phyloP scores from a whole-genome alignment of 148 eudicot species.

The Fagopyrum esculentum region DNA sequence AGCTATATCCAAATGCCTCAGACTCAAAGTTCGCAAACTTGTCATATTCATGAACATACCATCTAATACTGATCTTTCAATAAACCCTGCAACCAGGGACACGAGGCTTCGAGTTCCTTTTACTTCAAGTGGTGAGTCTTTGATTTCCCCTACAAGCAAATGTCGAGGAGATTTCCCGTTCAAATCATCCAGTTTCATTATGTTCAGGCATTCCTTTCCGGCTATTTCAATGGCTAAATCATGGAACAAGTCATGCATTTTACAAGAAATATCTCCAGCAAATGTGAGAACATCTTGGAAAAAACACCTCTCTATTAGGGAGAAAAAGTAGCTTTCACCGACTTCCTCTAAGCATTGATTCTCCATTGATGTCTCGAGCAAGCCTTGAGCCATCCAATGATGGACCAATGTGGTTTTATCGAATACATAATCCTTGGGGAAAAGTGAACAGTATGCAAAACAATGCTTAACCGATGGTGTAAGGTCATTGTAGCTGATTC shows the following conservation, averaged over 20 bases:
- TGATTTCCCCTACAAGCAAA: no score
- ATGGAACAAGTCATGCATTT: conserved; percentile 21
- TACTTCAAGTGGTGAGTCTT: no score
- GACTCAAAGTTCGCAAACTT: not conserved
- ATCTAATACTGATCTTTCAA: not conserved
- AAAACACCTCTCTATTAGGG: conserved; percentile 17
- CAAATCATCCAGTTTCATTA: not conserved
- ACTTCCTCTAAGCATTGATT: conserved; percentile 14
- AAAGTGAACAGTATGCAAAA: conserved; percentile 17
- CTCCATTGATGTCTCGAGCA: not conserved
- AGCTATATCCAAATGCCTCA: conserved; percentile 17
- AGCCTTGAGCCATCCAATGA: conserved; percentile 24
- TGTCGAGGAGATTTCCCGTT: not conserved
- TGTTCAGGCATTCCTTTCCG: conserved; percentile 5
- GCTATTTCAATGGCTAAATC: conserved; percentile 17
- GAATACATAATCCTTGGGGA: conserved; percentile 16
- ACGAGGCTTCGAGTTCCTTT: no score
- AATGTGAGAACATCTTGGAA: conserved; percentile 7
- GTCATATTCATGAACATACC: not conserved
- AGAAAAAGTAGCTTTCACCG: conserved; percentile 15
- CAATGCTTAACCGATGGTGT: conserved; percentile 7
- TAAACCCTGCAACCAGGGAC: no score
- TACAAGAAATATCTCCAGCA: conserved; percentile 4
- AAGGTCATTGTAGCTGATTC: conserved; percentile 27
- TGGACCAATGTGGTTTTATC: conserved; percentile 7